These are phyloP conservation scores for Quercus tomentella DNA, from an alignment of 331 rosid genomes.

Conservation along the genomic window DNA sequence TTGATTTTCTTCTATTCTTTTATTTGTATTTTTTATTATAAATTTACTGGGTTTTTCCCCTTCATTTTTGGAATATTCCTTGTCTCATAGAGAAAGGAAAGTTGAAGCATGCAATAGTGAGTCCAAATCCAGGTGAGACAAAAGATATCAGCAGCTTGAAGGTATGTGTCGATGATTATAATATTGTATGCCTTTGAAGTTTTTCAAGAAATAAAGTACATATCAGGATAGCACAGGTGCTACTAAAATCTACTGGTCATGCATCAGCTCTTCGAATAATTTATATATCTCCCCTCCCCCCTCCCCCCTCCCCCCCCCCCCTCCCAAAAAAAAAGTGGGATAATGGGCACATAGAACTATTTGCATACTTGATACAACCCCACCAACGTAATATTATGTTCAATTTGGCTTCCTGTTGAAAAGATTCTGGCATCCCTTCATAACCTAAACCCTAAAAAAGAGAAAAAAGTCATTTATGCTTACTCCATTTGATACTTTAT, in stretches of 20 bases:
- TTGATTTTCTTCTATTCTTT: not conserved
- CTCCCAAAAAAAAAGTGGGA: too few relatives aligned
- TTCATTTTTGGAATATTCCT: not conserved
- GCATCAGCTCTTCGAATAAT: too few relatives aligned
- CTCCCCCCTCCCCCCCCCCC: too few relatives aligned
- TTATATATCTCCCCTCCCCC: too few relatives aligned
- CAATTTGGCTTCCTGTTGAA: too few relatives aligned
- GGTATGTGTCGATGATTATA: slow-evolving; percentile 28
- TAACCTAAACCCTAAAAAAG: not conserved
- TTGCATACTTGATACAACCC: too few relatives aligned
- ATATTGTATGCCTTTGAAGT: not conserved
- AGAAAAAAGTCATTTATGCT: not conserved
- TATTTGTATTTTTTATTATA: not conserved
- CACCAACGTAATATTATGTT: too few relatives aligned
- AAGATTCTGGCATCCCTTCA: too few relatives aligned
- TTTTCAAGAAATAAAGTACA: not conserved
- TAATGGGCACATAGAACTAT: too few relatives aligned
- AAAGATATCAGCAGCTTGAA: slow-evolving; percentile 78
- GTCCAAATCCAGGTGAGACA: slow-evolving; percentile 85
- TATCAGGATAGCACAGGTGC: too few relatives aligned
- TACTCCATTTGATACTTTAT: not conserved
- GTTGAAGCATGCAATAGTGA: slow-evolving; percentile 72
- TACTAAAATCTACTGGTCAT: too few relatives aligned
- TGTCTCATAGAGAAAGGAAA: slow-evolving; percentile 73
- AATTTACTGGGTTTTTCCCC: not conserved